A percentile compares a stretch with the other conserved stretches of the same genome.
Evolutionary conservation across 495 filamentous ascomycete species (phyloP).

Genomic region (Aspergillus incahuasiensis): DNA sequence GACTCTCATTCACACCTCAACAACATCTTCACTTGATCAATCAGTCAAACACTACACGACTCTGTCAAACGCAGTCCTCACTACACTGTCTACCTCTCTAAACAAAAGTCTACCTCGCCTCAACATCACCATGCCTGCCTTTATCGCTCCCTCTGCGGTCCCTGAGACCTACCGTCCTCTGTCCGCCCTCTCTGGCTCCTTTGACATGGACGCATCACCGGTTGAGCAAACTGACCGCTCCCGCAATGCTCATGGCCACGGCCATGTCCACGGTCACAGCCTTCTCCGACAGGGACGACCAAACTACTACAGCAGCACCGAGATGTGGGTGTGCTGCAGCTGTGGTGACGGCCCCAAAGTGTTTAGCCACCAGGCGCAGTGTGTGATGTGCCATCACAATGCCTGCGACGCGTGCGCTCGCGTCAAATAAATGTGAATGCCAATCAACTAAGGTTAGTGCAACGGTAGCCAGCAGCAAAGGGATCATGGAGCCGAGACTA

Average conservation of each 20-base stretch:
- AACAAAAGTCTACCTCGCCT: background rate
- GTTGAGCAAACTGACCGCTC: background rate
- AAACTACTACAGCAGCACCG: conserved; percentile 1
- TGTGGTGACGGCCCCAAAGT: conserved; percentile 41
- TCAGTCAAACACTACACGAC: background rate
- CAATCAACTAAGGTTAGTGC: background rate
- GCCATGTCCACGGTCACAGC: no score
- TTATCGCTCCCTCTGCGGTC: background rate
- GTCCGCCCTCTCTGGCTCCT: background rate
- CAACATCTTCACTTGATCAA: background rate
- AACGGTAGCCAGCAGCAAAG: background rate
- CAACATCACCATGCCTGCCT: background rate
- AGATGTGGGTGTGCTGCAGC: conserved; percentile 38
- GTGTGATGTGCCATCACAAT: conserved; percentile 30
- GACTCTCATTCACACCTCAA: background rate
- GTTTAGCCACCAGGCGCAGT: conserved; percentile 29
- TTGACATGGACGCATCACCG: background rate
- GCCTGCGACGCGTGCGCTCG: conserved; percentile 26
- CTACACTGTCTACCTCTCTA: background rate
- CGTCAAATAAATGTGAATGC: conserved; percentile 26
- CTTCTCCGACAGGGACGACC: no score
- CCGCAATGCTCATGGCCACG: background rate
- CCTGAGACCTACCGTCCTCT: background rate
- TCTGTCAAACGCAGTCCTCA: no score
- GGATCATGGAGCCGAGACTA: background rate